Base-by-base conservation (phyloP, 2,329 filamentous ascomycete species). In the Zopfia rhizophila region DNA sequence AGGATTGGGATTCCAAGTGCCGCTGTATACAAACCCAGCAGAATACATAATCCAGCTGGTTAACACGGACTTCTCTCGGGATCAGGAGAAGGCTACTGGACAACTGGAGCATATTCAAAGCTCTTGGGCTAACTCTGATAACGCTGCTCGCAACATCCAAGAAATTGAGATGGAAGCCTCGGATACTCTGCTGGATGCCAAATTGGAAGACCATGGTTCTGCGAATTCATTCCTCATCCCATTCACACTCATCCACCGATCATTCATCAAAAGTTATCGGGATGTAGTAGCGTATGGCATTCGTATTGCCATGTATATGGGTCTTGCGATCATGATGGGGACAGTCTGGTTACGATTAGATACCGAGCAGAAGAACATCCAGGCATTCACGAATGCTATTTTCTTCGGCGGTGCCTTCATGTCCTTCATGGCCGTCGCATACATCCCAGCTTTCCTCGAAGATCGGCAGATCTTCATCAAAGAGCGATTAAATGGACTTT, bases 241-340 rank as follows among this genome's bases (percentile, higher is more conserved):
- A 0, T 27, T 85, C 4, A 85, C 87, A 0, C 79, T 95, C 3
- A 79, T 94, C 12, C 89, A 93, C 65, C 84, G 91, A 19, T 85
- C 85, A 11, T 91, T 90, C 64, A 85, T 95, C 70, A 96, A 96
- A 74, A 88, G 85, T 33, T 89, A 92, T 69, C 85, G 91, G 18
- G 91, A 96, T 65, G 80, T 95, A 5, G 84, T 96, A 38, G 90
- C 87, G 0, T 96, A 96, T 62, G 89, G 88, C 0, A 90, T 94
- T 56, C 84, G 91, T 3, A 78, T 94, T 29, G 86, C 82, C 28
- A 95, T 95, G 90, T 94, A 95, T 69, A 78, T 87, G 49, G 84
- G 83, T 72, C 78, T 95, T 12, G 90, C 90, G 1, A 83, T 94
- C 58, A 87, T 94, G 82, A 91, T 93, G 87, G 90, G 91, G 4